Evolutionary conservation across 768 basidiomycete species (phyloP), one percentile per base, ranked within the genome.

Genomic region (Suillus discolor): DNA sequence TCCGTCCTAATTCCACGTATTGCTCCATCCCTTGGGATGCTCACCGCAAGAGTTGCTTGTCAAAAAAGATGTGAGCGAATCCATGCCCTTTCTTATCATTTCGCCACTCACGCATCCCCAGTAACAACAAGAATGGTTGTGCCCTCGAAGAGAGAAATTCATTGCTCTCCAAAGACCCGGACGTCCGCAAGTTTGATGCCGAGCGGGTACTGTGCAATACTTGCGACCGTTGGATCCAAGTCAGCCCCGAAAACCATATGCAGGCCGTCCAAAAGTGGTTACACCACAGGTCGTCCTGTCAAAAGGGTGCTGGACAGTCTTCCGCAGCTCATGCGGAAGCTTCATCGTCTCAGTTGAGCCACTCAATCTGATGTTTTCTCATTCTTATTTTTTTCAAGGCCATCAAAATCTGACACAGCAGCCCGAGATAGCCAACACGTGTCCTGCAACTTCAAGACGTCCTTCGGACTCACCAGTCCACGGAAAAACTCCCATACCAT

Each of bases 1-100:
- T 93, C n/a, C 84, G 92, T 9, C 91, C 91, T 53, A 94, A 94
- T 74, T 93, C 91, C 62, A 93, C 91, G 0, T 94, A 92, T 71
- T 94, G 92, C 71, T 90, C 88, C n/a, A 93, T 93, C 62, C 92
- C 92, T 0, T 93, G 92, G 92, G 91, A 93, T 72, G 91, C 92
- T 4, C 92, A 93, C 72, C 81, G 92, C 49, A 93, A 92, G 79
- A 91, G 89, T 72, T 93, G 91, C 77, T 77, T 93, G 55, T 87
- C 90, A 1, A 92, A 91, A 79, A 90, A 91, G 75, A 84, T 87
- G 91, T 90, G 72, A 66, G 88, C 45, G 51, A 45, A 66, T 70
- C 61, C 53, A 25, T 62, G 7, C 47, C 36, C 66, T 62, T 20
- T 39, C 66, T 55, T 53, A 61, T 36, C 59, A 11, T 57, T 63